Conservation (phyloP, 345 rosid genomes). For the Melaleuca alternifolia region DNA sequence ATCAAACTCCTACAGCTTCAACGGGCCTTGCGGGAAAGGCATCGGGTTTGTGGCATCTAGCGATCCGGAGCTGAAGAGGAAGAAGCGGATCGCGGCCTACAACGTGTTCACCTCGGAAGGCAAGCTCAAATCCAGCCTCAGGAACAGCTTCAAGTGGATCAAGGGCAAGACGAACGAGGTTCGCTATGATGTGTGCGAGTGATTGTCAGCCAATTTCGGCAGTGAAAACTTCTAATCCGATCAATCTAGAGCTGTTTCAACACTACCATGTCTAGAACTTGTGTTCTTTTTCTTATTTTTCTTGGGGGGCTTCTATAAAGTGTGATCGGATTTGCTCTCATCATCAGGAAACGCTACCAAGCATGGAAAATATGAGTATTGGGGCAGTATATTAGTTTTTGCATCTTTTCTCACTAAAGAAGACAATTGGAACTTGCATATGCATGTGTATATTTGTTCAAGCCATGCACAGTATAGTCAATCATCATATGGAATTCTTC, state of each 20-base stretch:
- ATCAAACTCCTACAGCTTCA: conserved; percentile 57
- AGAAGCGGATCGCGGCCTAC: conserved; percentile 82
- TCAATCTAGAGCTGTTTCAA: neutral
- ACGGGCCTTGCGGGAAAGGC: conserved; percentile 51
- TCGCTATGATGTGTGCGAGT: conserved; percentile 23
- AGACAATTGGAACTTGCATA: neutral
- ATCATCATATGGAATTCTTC: neutral
- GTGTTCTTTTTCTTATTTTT: neutral
- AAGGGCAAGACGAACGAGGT: conserved; percentile 56
- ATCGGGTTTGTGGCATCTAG: conserved; percentile 30
- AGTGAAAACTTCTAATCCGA: neutral
- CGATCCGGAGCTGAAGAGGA: conserved; percentile 77
- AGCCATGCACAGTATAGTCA: neutral
- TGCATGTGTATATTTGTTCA: neutral
- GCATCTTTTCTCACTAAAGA: neutral
- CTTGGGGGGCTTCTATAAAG: neutral
- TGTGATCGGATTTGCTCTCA: neutral
- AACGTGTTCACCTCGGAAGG: conserved; percentile 59
- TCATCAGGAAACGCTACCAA: neutral
- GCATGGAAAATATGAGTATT: neutral
- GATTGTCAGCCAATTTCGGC: neutral
- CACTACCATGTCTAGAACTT: neutral
- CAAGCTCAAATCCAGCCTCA: conserved; percentile 61
- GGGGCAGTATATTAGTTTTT: neutral
- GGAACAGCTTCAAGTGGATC: conserved; percentile 93